Base-by-base conservation (phyloP, 192 early-diverging fungal genomes). In the Backusella luteola region DNA sequence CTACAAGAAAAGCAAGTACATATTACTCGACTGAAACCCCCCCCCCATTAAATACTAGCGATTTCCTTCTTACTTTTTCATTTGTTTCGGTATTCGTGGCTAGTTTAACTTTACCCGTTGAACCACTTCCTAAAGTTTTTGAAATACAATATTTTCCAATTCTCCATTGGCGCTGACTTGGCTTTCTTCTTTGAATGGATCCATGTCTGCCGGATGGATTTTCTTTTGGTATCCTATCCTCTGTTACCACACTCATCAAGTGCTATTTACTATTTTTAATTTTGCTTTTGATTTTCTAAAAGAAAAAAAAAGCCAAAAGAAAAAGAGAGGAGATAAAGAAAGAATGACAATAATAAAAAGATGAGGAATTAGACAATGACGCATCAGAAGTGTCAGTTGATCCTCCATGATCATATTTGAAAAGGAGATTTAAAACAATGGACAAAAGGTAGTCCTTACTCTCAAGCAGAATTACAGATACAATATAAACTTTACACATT, bases 61-160 rank as follows among this genome's bases (percentile, higher is more conserved):
- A 29, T 3, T 26, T 29, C 1, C 26, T 12, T 14, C 56, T 63
- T 63, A 63, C 56, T 29, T 29, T 63, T 63, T 26, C 23, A 12
- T 63, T 63, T 63, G 56, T 63, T 63, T 63, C 56, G 4, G 56
- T 90, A 77, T 96, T 90, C 19, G 91, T 70, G 12, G 79, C 79
- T 21, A 80, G 15, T 34, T 80, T 80, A 23, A 80, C 79, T 42
- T 80, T 80, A 6, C 79, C 79, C 75, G 73, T 80, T 7, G 75
- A 76, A 19, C 79, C 79, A 21, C 56, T 53, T 36, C 79, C 79
- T 41, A 80, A 72, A 23, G 76, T 77, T 21, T 77, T 77, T 63
- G 56, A 63, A 63, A 63, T 29, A 14, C 56, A 63, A 63, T 63
- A 63, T 29, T 63, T 63, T 95, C 56, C 56, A 63, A 63, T 14